phyloP scores from a whole-genome alignment of 108 stramenopile genomes.

The Stephanodiscus minutulus region DNA sequence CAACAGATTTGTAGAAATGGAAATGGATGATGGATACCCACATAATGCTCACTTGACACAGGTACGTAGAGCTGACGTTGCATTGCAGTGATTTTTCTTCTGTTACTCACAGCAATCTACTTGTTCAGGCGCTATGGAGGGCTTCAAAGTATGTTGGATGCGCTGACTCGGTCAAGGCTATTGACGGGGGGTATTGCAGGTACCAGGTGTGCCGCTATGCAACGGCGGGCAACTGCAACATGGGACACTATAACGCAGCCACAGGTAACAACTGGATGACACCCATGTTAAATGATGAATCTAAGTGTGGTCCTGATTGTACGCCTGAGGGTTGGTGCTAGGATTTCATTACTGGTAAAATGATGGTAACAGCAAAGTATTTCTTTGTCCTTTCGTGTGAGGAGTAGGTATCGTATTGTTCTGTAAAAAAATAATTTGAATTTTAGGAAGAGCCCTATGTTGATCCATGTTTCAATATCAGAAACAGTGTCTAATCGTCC shows the following conservation, averaged over 20 bases:
- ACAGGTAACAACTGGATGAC: conserved; percentile 6
- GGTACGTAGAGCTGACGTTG: not conserved
- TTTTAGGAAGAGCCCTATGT: no score
- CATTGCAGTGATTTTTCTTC: not conserved
- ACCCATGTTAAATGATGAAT: not conserved
- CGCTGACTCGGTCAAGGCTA: conserved; percentile 9
- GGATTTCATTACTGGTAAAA: not conserved
- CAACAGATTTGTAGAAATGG: conserved; percentile 26
- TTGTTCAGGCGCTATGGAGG: conserved; percentile 21
- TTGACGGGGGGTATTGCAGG: conserved; percentile 13
- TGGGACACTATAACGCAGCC: not conserved
- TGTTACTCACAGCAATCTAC: not conserved
- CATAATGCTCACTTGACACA: conserved; percentile 28
- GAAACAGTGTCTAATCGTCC: no score
- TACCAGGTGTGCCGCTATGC: conserved; percentile 34
- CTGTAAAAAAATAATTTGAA: no score
- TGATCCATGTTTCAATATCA: no score
- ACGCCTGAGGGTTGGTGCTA: conserved; percentile 6
- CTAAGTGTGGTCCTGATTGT: not conserved
- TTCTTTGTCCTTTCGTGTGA: no score
- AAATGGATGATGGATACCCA: conserved; percentile 15
- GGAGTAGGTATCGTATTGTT: no score
- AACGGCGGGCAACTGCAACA: conserved; percentile 35
- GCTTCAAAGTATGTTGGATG: conserved; percentile 31
- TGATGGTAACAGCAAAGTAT: no score